Conservation (phyloP, 495 filamentous ascomycete species). For the Neurospora sublineolata region DNA sequence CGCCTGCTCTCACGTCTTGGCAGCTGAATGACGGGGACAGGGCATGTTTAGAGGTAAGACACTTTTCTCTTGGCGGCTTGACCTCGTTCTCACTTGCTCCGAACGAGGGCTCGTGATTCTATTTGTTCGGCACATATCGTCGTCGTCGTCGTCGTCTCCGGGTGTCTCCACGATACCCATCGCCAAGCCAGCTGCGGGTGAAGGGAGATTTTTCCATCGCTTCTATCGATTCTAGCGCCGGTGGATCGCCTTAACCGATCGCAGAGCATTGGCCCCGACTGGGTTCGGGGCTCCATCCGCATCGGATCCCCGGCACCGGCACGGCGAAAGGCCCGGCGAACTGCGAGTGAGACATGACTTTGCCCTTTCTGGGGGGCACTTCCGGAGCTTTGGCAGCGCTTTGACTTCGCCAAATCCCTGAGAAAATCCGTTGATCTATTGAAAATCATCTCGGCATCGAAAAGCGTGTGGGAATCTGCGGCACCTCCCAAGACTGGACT, state of each 20-base stretch:
- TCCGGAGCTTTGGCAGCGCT: background rate
- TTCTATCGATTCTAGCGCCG: background rate
- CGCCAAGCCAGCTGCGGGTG: background rate
- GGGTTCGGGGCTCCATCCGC: background rate
- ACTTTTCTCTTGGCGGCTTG: background rate
- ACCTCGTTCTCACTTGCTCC: background rate
- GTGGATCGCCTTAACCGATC: background rate
- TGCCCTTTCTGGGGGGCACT: background rate
- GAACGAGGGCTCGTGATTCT: background rate
- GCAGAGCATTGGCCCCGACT: background rate
- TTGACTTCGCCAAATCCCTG: background rate
- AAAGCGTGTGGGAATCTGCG: background rate
- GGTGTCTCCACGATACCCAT: background rate
- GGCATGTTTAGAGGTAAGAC: background rate
- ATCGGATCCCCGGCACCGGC: background rate
- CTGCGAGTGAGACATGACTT: background rate
- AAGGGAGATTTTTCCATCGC: background rate
- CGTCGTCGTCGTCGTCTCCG: background rate
- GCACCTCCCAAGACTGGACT: background rate
- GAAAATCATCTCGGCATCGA: background rate
- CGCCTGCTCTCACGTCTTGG: background rate
- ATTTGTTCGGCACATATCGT: background rate
- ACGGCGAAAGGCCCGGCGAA: background rate
- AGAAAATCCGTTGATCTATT: background rate
- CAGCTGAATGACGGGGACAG: background rate